Evolutionary conservation across 495 filamentous ascomycete species (phyloP).

Genomic region (Trichodelitschia bisporula): DNA sequence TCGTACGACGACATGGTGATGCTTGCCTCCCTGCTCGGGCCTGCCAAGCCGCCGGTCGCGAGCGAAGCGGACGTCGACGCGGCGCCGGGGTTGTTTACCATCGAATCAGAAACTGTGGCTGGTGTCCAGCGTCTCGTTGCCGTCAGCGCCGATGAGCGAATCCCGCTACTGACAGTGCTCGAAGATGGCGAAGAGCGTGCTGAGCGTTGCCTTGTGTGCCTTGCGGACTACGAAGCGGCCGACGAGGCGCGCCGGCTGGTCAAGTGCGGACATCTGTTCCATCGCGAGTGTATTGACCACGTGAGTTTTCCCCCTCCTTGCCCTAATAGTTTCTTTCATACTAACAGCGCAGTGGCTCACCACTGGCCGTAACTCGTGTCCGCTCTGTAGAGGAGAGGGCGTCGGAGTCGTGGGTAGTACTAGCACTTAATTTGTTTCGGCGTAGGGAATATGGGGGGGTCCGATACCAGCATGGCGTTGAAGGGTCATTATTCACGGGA

Average conservation of each 20-base stretch:
- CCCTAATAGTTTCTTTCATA: constrained; percentile 1
- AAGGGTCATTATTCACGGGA: too few relatives aligned
- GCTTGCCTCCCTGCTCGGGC: constrained; percentile 43
- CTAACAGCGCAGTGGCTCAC: constrained; percentile 71
- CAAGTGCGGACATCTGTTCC: constrained; percentile 48
- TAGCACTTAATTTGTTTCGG: too few relatives aligned
- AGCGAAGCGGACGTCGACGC: constrained; percentile 38
- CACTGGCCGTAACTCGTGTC: constrained; percentile 57
- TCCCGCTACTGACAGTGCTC: too few relatives aligned
- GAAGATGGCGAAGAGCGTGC: constrained; percentile 2
- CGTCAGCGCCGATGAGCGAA: too few relatives aligned
- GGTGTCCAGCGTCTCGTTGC: too few relatives aligned
- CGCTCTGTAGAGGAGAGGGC: constrained; percentile 46
- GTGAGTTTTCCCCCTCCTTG: constrained; percentile 18
- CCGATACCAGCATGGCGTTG: too few relatives aligned
- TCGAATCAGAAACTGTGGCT: constrained; percentile 4
- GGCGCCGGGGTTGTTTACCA: constrained; percentile 26
- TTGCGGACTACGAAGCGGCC: constrained; percentile 41
- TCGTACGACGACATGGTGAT: constrained; percentile 65
- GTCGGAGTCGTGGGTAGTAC: too few relatives aligned
- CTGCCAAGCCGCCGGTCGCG: constrained; percentile 52
- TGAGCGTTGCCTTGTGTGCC: constrained; percentile 43
- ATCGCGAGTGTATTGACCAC: constrained; percentile 55
- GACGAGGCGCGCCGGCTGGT: constrained; percentile 37
- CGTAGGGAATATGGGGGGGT: too few relatives aligned